Evolutionary conservation across 2,329 filamentous ascomycete species (phyloP).

Genomic region (Cercospora canescens): DNA sequence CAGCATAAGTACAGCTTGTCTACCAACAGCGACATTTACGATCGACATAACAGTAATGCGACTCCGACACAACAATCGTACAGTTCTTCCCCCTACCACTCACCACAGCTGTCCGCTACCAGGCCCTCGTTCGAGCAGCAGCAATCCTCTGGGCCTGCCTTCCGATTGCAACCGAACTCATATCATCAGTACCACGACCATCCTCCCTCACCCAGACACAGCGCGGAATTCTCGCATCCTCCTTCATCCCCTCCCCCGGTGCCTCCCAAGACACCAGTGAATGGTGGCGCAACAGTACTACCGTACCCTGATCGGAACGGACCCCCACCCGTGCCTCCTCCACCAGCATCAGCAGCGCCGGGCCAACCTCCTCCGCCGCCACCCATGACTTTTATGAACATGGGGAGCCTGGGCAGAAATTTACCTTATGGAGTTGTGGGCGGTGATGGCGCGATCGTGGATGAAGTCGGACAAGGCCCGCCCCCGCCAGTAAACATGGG

Average conservation of each 20-base stretch:
- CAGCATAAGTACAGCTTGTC: slow-evolving; percentile 62
- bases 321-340: slow-evolving; percentile 6
- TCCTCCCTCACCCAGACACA: slow-evolving; percentile 19
- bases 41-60: slow-evolving; percentile 9
- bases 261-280: slow-evolving; percentile 32
- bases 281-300: slow-evolving; percentile 9
- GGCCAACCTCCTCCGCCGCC: background rate
- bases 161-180: slow-evolving; percentile 8
- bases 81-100: slow-evolving; percentile 16
- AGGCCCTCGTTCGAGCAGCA: slow-evolving; percentile 17
- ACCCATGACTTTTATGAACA: slow-evolving; percentile 35
- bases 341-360: background rate
- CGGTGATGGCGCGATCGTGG: background rate
- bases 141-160: slow-evolving; percentile 1
- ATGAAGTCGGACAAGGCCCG: slow-evolving; percentile 60
- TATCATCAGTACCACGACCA: slow-evolving; percentile 11
- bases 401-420: slow-evolving; percentile 32
- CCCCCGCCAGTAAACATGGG: slow-evolving; percentile 84
- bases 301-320: slow-evolving; percentile 27
- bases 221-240: slow-evolving; percentile 14
- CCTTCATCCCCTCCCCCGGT: slow-evolving; percentile 25
- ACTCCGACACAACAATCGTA: slow-evolving; percentile 11
- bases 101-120: slow-evolving; percentile 12
- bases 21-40: slow-evolving; percentile 18
- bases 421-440: slow-evolving; percentile 73